Base-by-base conservation (phyloP, 2,329 filamentous ascomycete species). In the Myriosclerotinia scirpicola region DNA sequence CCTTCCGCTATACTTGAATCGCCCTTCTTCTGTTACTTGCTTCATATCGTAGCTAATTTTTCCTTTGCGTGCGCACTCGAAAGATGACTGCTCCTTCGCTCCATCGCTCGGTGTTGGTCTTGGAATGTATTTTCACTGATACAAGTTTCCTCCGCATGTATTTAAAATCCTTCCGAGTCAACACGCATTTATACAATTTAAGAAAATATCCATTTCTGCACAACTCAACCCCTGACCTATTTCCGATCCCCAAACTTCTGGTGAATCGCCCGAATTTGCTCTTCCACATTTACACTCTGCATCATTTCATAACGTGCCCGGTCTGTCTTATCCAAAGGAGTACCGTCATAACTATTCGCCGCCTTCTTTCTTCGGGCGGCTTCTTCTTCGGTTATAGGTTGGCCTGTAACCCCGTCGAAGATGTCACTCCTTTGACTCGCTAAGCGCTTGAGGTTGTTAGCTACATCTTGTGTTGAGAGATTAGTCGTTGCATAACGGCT, bases 401-500 rank as follows among this genome's bases (percentile, higher is more conserved):
- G 83, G 1, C 90, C 90, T 0, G 88, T 89, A 20, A 86, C 83
- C 1, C 84, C 82, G 72, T 97, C 93, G 72, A 97, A 97, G 22
- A 97, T 85, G 74, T 97, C 94, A 71, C 85, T 90, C 56, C 94
- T 87, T 78, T 96, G 91, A 71, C 91, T 93, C 34, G 93, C 93
- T 62, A 98, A 83, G n/a, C 94, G 89, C 82, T 98, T 98, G 70
- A 98, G 85, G 76, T 98, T 97, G 77, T 92, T 93, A 62, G 93
- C 93, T 55, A 96, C 92, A 73, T 98, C 94, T 44, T 85, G 87
- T 4, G 92, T 94, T 0, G 90, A 91, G 12, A 97, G 80, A 73
- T 96, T 97, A 12, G 93, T 96, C 0, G 91, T 93, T 1, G 91
- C 87, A 70, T 90, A 92, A 69, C 94, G 89, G 15, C 90, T 87